phyloP scores from a whole-genome alignment of 495 filamentous ascomycete genomes.

The Geopyxis carbonaria region DNA sequence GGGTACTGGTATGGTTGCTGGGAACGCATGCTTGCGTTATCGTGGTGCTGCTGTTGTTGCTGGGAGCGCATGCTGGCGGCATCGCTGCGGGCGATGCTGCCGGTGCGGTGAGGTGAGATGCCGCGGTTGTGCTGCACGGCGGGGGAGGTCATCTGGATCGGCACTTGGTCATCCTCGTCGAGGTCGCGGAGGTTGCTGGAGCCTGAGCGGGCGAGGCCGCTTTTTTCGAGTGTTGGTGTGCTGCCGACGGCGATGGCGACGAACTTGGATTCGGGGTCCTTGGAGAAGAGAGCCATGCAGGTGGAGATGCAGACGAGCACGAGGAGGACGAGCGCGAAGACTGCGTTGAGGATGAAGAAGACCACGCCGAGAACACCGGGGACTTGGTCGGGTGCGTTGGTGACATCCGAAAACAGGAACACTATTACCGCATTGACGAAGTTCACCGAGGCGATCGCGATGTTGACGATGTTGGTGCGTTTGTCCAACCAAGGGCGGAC shows the following conservation, averaged over 20 bases:
- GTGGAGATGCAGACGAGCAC: constrained; percentile 79
- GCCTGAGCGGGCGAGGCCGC: too few relatives aligned
- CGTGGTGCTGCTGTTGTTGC: constrained; percentile 28
- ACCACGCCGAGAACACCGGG: constrained; percentile 87
- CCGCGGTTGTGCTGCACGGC: constrained; percentile 2
- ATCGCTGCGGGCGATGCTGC: constrained; percentile 20
- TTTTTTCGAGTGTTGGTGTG: too few relatives aligned
- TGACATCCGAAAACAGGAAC: constrained; percentile 65
- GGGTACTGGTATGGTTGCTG: constrained; percentile 19
- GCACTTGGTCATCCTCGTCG: constrained; percentile 63
- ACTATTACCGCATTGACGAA: constrained; percentile 82
- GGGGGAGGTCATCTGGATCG: too few relatives aligned
- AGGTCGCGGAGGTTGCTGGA: constrained; percentile 68
- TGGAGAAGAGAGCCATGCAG: constrained; percentile 63
- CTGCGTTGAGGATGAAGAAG: constrained; percentile 83
- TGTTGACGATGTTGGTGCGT: constrained; percentile 95
- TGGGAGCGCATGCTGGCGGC: constrained; percentile 26
- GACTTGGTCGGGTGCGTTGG: constrained; percentile 61
- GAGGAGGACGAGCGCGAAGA: constrained; percentile 68
- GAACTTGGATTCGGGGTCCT: constrained; percentile 92
- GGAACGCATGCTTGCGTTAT: constrained; percentile 11
- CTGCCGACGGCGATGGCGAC: constrained; percentile 95
- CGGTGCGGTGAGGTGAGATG: background rate
- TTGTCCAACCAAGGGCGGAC: constrained; percentile 98
- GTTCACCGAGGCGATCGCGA: constrained; percentile 75